Evolutionary conservation across 306 rosid genomes (phyloP), one percentile per base, ranked within the genome.

Genomic region (Fragaria iinumae): DNA sequence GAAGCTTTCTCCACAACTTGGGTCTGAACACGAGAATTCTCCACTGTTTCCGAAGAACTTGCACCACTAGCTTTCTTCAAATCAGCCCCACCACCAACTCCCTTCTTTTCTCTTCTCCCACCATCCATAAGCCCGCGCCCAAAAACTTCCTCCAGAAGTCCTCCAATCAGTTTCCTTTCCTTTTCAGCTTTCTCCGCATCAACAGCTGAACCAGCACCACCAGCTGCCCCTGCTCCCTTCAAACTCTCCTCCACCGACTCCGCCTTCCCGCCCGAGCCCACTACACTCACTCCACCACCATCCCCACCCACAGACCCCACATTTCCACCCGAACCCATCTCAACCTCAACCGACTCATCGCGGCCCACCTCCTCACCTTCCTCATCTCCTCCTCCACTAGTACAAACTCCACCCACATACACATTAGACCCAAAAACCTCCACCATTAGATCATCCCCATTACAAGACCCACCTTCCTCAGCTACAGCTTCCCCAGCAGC

Each of bases 331-430:
- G 48, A 73, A 78, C 65, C 83, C 50, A 39, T 82, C 48, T 73
- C 82, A 41, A 27, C 83, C 76, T 81, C 85, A 8, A 25, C 59
- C 25, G 71, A 38, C 50, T 20, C 86, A 39, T 55, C 77, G 7
- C 64, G 77, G 59, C 69, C 85, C 56, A 59, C 83, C 80, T 76
- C 91, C 10, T 78, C 87, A 48, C 69, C 77, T 71, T 57, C 76
- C 21, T 57, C 65, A 69, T 65, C 77, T 32, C 81, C 83, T 49
- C 76, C 74, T 41, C 75, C 87, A 74, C 78, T 82, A n/a, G 90
- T 83, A 75, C 92, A 91, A 76, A 93, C 96, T 63, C 94, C 97
- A 80, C 92, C 96, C 81, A 89, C 88, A 82, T 85, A 93, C 79
- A 93, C 84, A 83, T 86, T 89, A 66, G 96, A 83, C 77, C 91